These are phyloP conservation scores for Saccharomycopsis fermentans DNA, from an alignment of 805 yeast genomes.

Conservation along the genomic window DNA sequence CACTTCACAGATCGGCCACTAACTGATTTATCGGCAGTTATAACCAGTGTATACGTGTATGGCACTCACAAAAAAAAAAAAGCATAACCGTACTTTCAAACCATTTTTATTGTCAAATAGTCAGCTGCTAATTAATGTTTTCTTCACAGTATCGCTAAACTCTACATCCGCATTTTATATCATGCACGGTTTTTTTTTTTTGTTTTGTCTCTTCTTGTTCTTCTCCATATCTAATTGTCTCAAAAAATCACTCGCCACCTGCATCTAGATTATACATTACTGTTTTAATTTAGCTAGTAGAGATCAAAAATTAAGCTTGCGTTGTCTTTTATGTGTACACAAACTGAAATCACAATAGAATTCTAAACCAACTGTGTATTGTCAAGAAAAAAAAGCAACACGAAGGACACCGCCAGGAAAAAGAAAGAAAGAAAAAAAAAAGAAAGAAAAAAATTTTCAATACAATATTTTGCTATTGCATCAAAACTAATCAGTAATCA, in stretches of 20 bases:
- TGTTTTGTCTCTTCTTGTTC: background rate
- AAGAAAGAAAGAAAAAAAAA: background rate
- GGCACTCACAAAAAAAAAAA: too few species aligned
- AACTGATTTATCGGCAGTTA: too few species aligned
- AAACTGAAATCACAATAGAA: background rate
- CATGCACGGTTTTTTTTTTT: background rate
- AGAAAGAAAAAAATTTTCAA: background rate
- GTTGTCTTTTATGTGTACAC: background rate
- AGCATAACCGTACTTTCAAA: too few species aligned
- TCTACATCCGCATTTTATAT: too few species aligned
- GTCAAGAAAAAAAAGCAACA: background rate
- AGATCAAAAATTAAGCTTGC: background rate
- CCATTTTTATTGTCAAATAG: too few species aligned
- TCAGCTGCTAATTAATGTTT: too few species aligned
- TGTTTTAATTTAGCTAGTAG: background rate
- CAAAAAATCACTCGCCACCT: background rate
- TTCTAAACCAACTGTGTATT: background rate
- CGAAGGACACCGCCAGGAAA: background rate
- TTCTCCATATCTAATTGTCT: background rate
- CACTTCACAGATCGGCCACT: too few species aligned
- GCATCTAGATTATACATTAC: slow-evolving; percentile 1
- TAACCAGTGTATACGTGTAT: too few species aligned
- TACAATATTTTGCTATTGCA: background rate
- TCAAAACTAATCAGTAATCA: background rate
- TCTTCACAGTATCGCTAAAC: too few species aligned